Evolutionary conservation across 352 stramenopile genomes (phyloP).

Genomic region (Phytophthora europaea): DNA sequence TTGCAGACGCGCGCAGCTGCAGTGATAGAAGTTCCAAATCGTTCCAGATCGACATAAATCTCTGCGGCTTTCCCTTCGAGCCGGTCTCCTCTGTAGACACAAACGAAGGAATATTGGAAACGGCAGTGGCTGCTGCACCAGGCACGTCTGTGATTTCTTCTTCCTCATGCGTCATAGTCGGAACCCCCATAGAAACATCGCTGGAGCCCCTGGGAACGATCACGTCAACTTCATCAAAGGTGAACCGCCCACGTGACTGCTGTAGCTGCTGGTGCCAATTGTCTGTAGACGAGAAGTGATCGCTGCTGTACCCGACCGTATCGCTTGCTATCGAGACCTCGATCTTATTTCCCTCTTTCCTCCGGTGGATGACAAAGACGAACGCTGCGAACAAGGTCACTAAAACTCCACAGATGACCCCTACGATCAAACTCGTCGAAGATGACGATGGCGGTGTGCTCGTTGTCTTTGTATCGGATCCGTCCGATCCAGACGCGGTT

Average conservation of each 20-base stretch:
- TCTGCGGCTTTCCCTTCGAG: slow-evolving; percentile 12
- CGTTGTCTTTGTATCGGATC: slow-evolving; percentile 10
- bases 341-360: slow-evolving; percentile 21
- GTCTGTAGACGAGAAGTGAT: slow-evolving; percentile 20
- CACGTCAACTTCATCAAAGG: slow-evolving; percentile 12
- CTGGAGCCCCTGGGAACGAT: slow-evolving; percentile 21
- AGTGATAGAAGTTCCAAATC: slow-evolving; percentile 32
- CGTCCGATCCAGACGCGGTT: slow-evolving; percentile 1
- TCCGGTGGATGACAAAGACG: slow-evolving; percentile 29
- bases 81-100: slow-evolving; percentile 15
- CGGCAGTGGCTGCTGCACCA: background rate
- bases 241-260: slow-evolving; percentile 13
- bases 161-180: slow-evolving; percentile 24
- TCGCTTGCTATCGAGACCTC: slow-evolving; percentile 20
- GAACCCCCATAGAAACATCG: slow-evolving; percentile 29
- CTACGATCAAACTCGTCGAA: slow-evolving; percentile 32
- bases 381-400: slow-evolving; percentile 28
- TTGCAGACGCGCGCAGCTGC: slow-evolving; percentile 30
- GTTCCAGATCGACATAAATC: slow-evolving; percentile 34
- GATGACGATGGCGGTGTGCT: slow-evolving; percentile 15
- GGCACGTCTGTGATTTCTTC: background rate
- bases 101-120: slow-evolving; percentile 23
- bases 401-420: slow-evolving; percentile 28
- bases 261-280: slow-evolving; percentile 13
- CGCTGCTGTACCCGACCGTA: slow-evolving; percentile 22